phyloP scores from a whole-genome alignment of 345 rosid species.

The Laguncularia racemosa region DNA sequence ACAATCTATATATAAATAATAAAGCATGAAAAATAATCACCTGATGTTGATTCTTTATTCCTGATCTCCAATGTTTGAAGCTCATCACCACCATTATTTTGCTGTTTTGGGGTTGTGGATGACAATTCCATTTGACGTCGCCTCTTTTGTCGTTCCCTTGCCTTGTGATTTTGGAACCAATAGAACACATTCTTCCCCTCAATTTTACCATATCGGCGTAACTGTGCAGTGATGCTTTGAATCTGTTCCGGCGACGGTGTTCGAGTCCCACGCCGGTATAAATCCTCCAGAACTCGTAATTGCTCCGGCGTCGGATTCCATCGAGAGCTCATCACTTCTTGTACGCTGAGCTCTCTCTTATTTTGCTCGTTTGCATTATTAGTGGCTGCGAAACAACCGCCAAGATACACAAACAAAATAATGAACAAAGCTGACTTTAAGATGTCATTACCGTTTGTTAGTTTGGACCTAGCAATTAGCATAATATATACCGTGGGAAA shows the following conservation, averaged over 20 bases:
- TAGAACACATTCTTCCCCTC: slow-evolving; percentile 97
- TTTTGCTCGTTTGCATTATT: slow-evolving; percentile 39
- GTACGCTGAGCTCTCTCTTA: slow-evolving; percentile 55
- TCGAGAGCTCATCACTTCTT: slow-evolving; percentile 64
- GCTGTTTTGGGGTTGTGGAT: slow-evolving; percentile 3
- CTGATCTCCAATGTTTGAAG: slow-evolving; percentile 20
- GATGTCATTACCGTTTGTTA: no score
- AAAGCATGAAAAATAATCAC: no score
- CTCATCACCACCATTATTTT: slow-evolving; percentile 20
- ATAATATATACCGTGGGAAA: no score
- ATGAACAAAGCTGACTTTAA: no score
- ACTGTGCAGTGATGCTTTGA: slow-evolving; percentile 80
- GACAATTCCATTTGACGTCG: slow-evolving; percentile 76
- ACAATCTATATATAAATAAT: no score
- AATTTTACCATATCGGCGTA: slow-evolving; percentile 77
- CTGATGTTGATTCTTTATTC: slow-evolving; percentile 33
- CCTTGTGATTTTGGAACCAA: slow-evolving; percentile 99
- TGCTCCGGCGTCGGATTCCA: slow-evolving; percentile 99
- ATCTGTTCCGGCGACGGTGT: slow-evolving; percentile 91
- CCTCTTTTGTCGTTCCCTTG: slow-evolving; percentile 78
- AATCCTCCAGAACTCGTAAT: slow-evolving; percentile 71
- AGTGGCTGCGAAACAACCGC: slow-evolving; percentile 9
- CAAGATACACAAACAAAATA: not conserved
- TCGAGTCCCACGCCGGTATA: slow-evolving; percentile 74
- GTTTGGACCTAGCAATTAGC: no score